phyloP scores from a whole-genome alignment of 352 stramenopile species.

The Pythium biforme region DNA sequence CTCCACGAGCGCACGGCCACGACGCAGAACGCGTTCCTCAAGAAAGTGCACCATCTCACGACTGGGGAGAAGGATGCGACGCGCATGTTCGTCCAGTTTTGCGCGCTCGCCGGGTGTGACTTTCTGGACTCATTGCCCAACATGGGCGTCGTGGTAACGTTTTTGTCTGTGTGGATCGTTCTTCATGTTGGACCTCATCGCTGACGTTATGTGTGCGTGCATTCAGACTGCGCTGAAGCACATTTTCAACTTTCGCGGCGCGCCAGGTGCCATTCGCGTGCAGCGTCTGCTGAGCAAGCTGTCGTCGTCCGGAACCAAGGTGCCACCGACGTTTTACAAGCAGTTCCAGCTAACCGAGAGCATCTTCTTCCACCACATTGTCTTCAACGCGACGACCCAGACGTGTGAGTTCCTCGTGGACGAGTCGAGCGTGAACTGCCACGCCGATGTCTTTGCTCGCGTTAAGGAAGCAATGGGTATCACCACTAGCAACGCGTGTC shows the following conservation, averaged over 20 bases:
- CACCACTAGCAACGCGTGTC: constrained; percentile 21
- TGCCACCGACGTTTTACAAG: constrained; percentile 51
- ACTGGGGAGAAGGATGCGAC: constrained; percentile 55
- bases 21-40: constrained; percentile 53
- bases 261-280: constrained; percentile 49
- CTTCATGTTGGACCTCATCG: background rate
- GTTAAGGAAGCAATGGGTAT: constrained; percentile 23
- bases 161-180: too few relatives aligned
- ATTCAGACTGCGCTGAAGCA: constrained; percentile 70
- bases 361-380: constrained; percentile 78
- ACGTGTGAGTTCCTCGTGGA: constrained; percentile 59
- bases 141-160: constrained; percentile 60
- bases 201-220: background rate
- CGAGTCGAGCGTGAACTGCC: constrained; percentile 43
- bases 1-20: constrained; percentile 43
- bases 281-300: constrained; percentile 69
- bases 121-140: constrained; percentile 80
- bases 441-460: constrained; percentile 43
- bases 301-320: constrained; percentile 37
- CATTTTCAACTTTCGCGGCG: constrained; percentile 69
- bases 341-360: constrained; percentile 61
- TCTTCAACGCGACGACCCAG: constrained; percentile 55
- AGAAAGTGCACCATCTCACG: constrained; percentile 60
- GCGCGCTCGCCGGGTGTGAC: constrained; percentile 67
- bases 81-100: constrained; percentile 83